Base-by-base conservation (phyloP, 805 yeast genomes). In the Suhomyces sp. region DNA sequence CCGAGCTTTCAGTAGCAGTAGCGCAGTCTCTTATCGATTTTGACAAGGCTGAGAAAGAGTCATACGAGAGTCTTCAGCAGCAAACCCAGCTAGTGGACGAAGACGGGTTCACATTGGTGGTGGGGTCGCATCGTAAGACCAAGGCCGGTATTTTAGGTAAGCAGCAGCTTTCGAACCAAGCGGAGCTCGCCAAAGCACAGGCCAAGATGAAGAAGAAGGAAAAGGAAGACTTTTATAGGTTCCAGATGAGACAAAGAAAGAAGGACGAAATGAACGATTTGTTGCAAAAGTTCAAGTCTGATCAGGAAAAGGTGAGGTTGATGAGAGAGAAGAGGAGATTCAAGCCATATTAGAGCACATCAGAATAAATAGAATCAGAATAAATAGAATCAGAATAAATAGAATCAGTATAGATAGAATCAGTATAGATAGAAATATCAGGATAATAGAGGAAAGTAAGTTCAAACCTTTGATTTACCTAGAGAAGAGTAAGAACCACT, bases 201-300 rank as follows among this genome's bases (percentile, higher is more conserved):
- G 71, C 76, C 49, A 86, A 81, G 67, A 75, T 79, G 72, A 84
- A 86, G 68, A 83, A 80, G 68, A 84, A 84, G 64, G 92, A 89
- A 61, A 89, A 92, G 75, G 79, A 81, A 58, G 98, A 96, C 71
- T 94, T 94, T 76, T 94, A 94, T 76, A 80, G 97, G 62, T 94
- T 92, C 82, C 99, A 94, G 75, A 82, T 94, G 59, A 85, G 99
- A 70, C 97, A 94, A 67, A 81, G 83, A 63, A 93, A 92, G 80
- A 94, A 94, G 76, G 82, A 80, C 56, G 97, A 93, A 69, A 90
- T 94, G 89, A 89, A 89, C 65, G 91, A 89, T 50, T 75, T 94
- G 64, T 76, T 94, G 64, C 76, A 70, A 52, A 89, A 91, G 66
- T 94, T 92, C 73, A 90, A 89, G 67, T 84, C 84, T 55, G 99